Evolutionary conservation across 768 basidiomycete genomes (phyloP).

Genomic region (Amanita phalloides): DNA sequence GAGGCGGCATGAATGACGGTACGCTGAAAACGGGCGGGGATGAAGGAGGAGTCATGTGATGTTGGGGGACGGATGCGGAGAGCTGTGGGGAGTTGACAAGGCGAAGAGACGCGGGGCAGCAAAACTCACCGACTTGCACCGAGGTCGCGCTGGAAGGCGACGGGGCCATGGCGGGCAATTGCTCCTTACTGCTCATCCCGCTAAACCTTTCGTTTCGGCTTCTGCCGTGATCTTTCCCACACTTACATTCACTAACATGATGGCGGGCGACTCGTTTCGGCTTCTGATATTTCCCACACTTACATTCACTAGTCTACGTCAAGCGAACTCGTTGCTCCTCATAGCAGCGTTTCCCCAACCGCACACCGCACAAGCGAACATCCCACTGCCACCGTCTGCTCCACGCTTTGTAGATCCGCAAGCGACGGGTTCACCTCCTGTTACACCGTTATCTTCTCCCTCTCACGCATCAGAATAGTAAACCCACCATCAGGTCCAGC

Average conservation of each 20-base stretch:
- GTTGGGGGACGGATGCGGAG: slow-evolving; percentile 87
- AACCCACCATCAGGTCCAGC: slow-evolving; percentile 82
- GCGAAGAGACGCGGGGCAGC: not conserved
- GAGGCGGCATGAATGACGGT: slow-evolving; percentile 74
- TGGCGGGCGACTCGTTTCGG: not conserved
- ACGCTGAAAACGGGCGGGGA: slow-evolving; percentile 91
- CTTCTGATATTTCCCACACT: slow-evolving; percentile 11
- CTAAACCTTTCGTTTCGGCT: slow-evolving; percentile 8
- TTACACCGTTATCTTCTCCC: slow-evolving; percentile 2
- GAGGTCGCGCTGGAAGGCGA: slow-evolving; percentile 69
- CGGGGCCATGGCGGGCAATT: slow-evolving; percentile 55
- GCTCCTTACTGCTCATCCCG: slow-evolving; percentile 7
- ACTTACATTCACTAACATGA: not conserved
- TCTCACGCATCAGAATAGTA: slow-evolving; percentile 5
- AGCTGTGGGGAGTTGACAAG: slow-evolving; percentile 29
- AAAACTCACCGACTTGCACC: slow-evolving; percentile 85
- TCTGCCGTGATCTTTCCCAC: slow-evolving; percentile 13
- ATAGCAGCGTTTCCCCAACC: slow-evolving; percentile 44
- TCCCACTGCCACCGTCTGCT: slow-evolving; percentile 85
- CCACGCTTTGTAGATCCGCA: slow-evolving; percentile 58
- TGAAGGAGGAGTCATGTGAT: slow-evolving; percentile 70
- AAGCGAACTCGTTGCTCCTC: slow-evolving; percentile 4
- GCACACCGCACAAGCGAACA: slow-evolving; percentile 79
- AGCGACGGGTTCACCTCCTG: slow-evolving; percentile 98
- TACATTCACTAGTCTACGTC: not conserved